A percentile compares a stretch with the other conserved stretches of the same genome.
phyloP scores from a whole-genome alignment of 1,284 basidiomycete genomes.

The Phellinidium pouzarii region DNA sequence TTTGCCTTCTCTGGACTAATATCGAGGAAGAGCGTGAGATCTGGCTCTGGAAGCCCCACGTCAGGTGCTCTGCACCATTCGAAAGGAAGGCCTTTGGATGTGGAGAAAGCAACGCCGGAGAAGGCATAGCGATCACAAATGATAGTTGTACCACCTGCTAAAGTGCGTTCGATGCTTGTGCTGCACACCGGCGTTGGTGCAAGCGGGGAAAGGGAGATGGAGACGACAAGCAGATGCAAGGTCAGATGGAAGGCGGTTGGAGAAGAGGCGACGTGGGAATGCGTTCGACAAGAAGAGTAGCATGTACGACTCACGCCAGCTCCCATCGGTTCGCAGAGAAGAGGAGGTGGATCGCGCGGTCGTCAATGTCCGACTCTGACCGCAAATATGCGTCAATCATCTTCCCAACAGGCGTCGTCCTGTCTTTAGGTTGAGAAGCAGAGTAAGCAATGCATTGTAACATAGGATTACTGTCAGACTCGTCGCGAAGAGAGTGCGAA shows the following conservation, averaged over 20 bases:
- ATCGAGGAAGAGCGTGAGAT: constrained; percentile 85
- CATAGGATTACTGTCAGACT: not conserved
- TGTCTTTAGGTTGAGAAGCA: constrained; percentile 46
- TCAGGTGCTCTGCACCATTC: constrained; percentile 87
- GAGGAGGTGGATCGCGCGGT: constrained; percentile 87
- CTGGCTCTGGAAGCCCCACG: constrained; percentile 80
- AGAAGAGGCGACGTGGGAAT: constrained; percentile 27
- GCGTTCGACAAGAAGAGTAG: not conserved
- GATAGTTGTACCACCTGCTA: constrained; percentile 66
- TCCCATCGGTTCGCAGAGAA: constrained; percentile 99
- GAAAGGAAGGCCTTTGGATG: constrained; percentile 65
- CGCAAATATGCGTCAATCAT: constrained; percentile 93
- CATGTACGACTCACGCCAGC: constrained; percentile 47
- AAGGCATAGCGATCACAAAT: constrained; percentile 96
- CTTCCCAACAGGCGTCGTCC: constrained; percentile 85
- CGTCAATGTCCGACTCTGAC: constrained; percentile 80
- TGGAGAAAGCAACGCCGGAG: constrained; percentile 92
- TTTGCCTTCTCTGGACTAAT: constrained; percentile 69
- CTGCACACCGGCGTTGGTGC: constrained; percentile 33
- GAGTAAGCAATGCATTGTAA: not conserved
- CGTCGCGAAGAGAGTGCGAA: not conserved
- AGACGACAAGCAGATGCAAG: not conserved
- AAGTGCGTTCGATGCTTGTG: constrained; percentile 52
- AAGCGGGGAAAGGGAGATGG: not conserved
- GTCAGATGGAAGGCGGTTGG: not conserved